Percentiles rank a stretch among this genome's conserved stretches.
phyloP scores from a whole-genome alignment of 2,329 filamentous ascomycete genomes.

The Curvularia sp. region DNA sequence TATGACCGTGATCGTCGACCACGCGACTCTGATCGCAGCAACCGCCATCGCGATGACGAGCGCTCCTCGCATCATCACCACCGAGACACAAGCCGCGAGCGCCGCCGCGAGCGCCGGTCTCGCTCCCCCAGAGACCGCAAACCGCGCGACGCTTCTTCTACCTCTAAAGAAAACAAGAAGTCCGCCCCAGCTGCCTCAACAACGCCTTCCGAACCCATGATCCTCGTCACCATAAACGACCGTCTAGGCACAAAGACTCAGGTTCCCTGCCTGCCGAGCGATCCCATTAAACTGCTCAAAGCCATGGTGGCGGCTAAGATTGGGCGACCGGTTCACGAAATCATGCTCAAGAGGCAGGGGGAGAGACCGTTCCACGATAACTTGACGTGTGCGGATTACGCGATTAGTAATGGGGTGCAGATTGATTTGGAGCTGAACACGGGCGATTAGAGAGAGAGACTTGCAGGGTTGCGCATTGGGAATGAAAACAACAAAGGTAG shows the following conservation, averaged over 20 bases:
- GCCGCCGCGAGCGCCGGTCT: not conserved
- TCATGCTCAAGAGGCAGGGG: slow-evolving; percentile 88
- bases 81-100: slow-evolving; percentile 16
- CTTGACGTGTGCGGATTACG: slow-evolving; percentile 87
- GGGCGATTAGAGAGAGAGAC: slow-evolving; percentile 36
- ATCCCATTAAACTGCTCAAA: slow-evolving; percentile 87
- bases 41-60: slow-evolving; percentile 6
- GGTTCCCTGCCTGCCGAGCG: slow-evolving; percentile 85
- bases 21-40: slow-evolving; percentile 13
- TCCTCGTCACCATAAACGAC: slow-evolving; percentile 92
- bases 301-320: slow-evolving; percentile 89
- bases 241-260: slow-evolving; percentile 94
- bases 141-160: slow-evolving; percentile 21
- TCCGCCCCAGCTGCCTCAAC: slow-evolving; percentile 32
- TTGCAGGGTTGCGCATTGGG: not conserved
- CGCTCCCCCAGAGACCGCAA: slow-evolving; percentile 12
- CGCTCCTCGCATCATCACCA: slow-evolving; percentile 6
- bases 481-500: not conserved
- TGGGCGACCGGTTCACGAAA: slow-evolving; percentile 87
- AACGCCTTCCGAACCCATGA: slow-evolving; percentile 74
- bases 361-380: slow-evolving; percentile 94
- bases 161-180: slow-evolving; percentile 13
- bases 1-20: slow-evolving; percentile 7
- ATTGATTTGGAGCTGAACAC: slow-evolving; percentile 56
- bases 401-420: slow-evolving; percentile 86